Evolutionary conservation across 2,329 filamentous ascomycete species (phyloP).

Genomic region (Ceratocystis destructans): DNA sequence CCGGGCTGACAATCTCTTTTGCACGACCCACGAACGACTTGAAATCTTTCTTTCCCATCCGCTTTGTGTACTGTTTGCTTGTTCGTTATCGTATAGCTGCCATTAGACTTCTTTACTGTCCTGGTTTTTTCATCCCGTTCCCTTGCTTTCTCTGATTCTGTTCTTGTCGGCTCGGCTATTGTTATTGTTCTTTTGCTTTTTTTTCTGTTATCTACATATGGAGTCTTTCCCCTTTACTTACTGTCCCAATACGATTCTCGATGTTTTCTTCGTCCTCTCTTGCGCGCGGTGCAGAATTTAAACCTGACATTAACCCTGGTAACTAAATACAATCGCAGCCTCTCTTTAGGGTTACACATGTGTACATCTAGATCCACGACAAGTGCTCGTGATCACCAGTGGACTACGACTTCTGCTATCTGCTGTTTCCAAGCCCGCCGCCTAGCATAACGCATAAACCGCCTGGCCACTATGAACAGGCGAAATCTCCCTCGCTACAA

Average conservation of each 20-base stretch:
- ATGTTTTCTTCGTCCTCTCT: neutral
- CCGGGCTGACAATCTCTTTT: neutral
- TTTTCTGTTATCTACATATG: constrained; percentile 1
- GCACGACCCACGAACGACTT: constrained; percentile 11
- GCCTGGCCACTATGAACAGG: no score
- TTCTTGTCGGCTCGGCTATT: neutral
- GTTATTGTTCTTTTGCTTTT: neutral
- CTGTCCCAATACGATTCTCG: constrained; percentile 1
- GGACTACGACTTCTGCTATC: no score
- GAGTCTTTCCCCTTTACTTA: constrained; percentile 1
- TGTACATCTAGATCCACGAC: no score
- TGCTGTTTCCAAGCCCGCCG: no score
- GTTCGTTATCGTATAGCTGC: neutral
- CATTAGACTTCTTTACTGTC: constrained; percentile 5
- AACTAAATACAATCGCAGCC: no score
- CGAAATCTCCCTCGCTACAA: no score
- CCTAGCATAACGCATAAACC: no score
- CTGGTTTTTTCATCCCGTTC: constrained; percentile 5
- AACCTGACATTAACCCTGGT: no score
- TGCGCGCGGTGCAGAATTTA: no score
- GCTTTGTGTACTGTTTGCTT: neutral
- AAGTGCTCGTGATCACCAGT: no score
- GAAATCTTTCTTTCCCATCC: neutral
- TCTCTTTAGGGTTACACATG: no score
- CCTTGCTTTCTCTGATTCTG: neutral